Percentiles rank a stretch among this genome's conserved stretches.
Conservation (phyloP, 169 alveolate genomes). For the Eimeria praecox region DNA sequence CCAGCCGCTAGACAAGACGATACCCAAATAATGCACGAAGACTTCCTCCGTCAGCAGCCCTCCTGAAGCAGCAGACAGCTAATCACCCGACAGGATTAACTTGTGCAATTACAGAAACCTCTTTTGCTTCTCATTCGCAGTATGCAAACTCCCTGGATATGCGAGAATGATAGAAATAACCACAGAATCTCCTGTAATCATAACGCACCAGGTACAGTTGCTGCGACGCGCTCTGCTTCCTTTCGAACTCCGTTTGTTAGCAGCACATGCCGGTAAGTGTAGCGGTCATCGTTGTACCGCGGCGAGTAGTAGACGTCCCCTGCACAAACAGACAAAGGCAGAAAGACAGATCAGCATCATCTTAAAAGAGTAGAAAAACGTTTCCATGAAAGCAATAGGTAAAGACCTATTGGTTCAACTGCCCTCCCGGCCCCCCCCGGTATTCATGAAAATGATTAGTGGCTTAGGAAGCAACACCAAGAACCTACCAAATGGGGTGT, state of each 20-base stretch:
- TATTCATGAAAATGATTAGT: neutral
- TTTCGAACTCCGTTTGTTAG: slow-evolving; percentile 90
- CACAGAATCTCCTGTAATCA: too few species aligned
- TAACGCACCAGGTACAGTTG: slow-evolving; percentile 84
- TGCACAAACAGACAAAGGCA: neutral
- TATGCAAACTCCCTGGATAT: neutral
- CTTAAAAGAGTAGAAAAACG: neutral
- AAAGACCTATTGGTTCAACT: too few species aligned
- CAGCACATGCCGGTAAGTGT: slow-evolving; percentile 90
- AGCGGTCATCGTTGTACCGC: slow-evolving; percentile 90
- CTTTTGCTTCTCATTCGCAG: neutral
- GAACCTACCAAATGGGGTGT: slow-evolving; percentile 76
- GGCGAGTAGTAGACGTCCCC: slow-evolving; percentile 94
- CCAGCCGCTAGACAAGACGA: slow-evolving; percentile 92
- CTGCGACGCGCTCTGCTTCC: slow-evolving; percentile 89
- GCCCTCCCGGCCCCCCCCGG: too few species aligned
- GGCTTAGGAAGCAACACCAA: neutral
- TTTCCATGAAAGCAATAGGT: neutral
- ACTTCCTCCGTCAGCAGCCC: slow-evolving; percentile 90
- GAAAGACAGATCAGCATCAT: neutral
- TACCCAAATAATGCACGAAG: slow-evolving; percentile 89
- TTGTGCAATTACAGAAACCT: neutral
- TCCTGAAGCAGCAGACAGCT: too few species aligned
- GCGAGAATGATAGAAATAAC: neutral
- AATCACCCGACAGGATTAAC: too few species aligned